These are phyloP conservation scores for Nakazawaea ishiwadae DNA, from an alignment of 805 yeast genomes.

Conservation along the genomic window DNA sequence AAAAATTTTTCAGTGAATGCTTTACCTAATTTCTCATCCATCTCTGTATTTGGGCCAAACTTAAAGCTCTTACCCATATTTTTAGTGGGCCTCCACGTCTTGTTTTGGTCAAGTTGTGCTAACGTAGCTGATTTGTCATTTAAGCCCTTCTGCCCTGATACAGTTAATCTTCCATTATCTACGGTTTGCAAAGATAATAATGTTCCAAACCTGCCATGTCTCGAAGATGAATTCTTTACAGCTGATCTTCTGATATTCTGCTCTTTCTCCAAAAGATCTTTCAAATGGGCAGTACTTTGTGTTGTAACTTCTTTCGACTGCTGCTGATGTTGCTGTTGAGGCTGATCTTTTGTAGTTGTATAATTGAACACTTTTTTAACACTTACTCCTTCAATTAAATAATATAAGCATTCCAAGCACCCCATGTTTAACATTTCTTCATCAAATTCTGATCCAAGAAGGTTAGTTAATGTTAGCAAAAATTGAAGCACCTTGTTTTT, in stretches of 20 bases:
- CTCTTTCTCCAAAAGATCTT: conserved; percentile 58
- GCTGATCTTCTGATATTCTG: conserved; percentile 43
- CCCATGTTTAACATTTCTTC: conserved; percentile 54
- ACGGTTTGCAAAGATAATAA: conserved; percentile 65
- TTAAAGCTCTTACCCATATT: conserved; percentile 14
- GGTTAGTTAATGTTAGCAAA: conserved; percentile 64
- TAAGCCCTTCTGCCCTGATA: conserved; percentile 71
- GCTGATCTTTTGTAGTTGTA: background rate
- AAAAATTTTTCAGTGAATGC: conserved; percentile 23
- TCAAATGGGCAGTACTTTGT: conserved; percentile 29
- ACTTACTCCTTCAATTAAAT: conserved; percentile 54
- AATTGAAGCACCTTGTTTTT: conserved; percentile 70
- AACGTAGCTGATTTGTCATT: conserved; percentile 27
- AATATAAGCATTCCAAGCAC: conserved; percentile 65
- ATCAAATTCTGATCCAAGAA: conserved; percentile 61
- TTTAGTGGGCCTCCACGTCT: conserved; percentile 48
- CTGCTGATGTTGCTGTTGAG: background rate
- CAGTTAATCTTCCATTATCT: conserved; percentile 53
- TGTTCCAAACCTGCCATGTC: conserved; percentile 93
- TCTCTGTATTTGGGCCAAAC: conserved; percentile 23
- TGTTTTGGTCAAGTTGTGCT: conserved; percentile 56
- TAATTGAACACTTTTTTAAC: conserved; percentile 28
- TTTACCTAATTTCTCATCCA: conserved; percentile 21
- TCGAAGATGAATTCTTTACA: conserved; percentile 49
- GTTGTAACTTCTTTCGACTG: background rate